A percentile compares a stretch with the other conserved stretches of the same genome.
Evolutionary conservation across 352 stramenopile species (phyloP).

Genomic region (Pythium rishiriense): DNA sequence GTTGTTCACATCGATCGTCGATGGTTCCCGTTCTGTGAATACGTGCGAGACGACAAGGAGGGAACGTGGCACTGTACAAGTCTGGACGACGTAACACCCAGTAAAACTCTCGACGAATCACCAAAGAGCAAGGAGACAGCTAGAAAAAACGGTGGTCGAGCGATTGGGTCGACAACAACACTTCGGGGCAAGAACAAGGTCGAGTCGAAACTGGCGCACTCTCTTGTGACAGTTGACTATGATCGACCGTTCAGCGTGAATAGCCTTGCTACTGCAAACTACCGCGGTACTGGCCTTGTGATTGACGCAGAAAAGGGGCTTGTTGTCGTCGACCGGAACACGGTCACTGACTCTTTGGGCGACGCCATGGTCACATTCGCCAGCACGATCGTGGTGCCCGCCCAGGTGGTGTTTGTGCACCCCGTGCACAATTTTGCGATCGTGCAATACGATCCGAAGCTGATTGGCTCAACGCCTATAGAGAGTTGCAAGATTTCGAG

Average conservation of each 20-base stretch:
- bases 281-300: slow-evolving; percentile 85
- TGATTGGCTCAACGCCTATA: slow-evolving; percentile 83
- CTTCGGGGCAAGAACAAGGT: slow-evolving; percentile 81
- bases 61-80: slow-evolving; percentile 80
- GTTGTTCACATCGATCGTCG: slow-evolving; percentile 88
- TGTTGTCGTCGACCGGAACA: slow-evolving; percentile 92
- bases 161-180: slow-evolving; percentile 76
- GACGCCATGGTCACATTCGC: slow-evolving; percentile 91
- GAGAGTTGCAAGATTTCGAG: slow-evolving; percentile 73
- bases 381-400: slow-evolving; percentile 87
- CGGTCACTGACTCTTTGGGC: slow-evolving; percentile 85
- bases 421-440: slow-evolving; percentile 93
- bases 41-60: slow-evolving; percentile 72
- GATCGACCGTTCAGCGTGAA: slow-evolving; percentile 87
- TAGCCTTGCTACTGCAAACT: slow-evolving; percentile 83
- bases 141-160: slow-evolving; percentile 28
- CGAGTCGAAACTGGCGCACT: slow-evolving; percentile 81
- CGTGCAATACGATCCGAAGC: slow-evolving; percentile 89
- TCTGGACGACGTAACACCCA: slow-evolving; percentile 36
- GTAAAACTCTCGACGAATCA: slow-evolving; percentile 1
- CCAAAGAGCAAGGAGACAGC: slow-evolving; percentile 8
- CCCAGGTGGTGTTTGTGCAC: slow-evolving; percentile 90
- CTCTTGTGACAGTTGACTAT: slow-evolving; percentile 84
- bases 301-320: slow-evolving; percentile 86
- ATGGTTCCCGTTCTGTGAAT: slow-evolving; percentile 91